A percentile compares a stretch with the other conserved stretches of the same genome.
Conservation (phyloP, 495 filamentous ascomycete genomes). For the Letharia lupina region DNA sequence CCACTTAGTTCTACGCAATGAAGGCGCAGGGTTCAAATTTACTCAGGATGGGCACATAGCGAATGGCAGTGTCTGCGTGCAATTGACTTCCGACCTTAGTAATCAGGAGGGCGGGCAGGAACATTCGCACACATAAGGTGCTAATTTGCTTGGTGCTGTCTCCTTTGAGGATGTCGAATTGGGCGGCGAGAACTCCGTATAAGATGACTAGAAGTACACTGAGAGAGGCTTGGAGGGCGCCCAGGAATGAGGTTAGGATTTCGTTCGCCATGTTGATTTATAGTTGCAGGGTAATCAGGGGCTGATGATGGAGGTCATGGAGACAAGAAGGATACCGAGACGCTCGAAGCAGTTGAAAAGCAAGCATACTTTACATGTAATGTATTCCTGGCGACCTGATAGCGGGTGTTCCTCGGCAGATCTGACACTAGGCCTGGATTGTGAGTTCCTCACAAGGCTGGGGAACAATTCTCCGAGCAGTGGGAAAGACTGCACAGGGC, state of each 20-base stretch:
- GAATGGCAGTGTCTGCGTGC: slow-evolving; percentile 42
- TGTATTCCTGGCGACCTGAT: background rate
- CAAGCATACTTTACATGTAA: background rate
- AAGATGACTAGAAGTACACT: slow-evolving; percentile 62
- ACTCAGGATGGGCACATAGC: slow-evolving; percentile 51
- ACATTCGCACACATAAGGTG: slow-evolving; percentile 56
- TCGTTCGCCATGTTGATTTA: slow-evolving; percentile 15
- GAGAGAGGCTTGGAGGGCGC: slow-evolving; percentile 60
- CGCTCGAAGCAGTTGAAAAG: background rate
- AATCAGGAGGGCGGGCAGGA: slow-evolving; percentile 63
- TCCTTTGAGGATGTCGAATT: slow-evolving; percentile 49
- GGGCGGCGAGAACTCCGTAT: slow-evolving; percentile 53
- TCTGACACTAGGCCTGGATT: background rate
- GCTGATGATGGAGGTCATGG: background rate
- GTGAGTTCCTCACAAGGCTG: too few relatives aligned
- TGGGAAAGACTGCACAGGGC: background rate
- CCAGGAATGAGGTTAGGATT: slow-evolving; percentile 46
- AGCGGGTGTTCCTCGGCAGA: background rate
- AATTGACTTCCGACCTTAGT: slow-evolving; percentile 60
- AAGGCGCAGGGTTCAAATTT: slow-evolving; percentile 5
- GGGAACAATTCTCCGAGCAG: too few relatives aligned
- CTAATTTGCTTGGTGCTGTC: slow-evolving; percentile 54
- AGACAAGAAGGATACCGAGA: background rate
- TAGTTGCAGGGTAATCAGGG: background rate
- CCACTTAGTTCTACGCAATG: background rate